Percentiles rank a stretch among this genome's conserved stretches.
Conservation (phyloP, 148 eudicot species). For the Cornus controversa region DNA sequence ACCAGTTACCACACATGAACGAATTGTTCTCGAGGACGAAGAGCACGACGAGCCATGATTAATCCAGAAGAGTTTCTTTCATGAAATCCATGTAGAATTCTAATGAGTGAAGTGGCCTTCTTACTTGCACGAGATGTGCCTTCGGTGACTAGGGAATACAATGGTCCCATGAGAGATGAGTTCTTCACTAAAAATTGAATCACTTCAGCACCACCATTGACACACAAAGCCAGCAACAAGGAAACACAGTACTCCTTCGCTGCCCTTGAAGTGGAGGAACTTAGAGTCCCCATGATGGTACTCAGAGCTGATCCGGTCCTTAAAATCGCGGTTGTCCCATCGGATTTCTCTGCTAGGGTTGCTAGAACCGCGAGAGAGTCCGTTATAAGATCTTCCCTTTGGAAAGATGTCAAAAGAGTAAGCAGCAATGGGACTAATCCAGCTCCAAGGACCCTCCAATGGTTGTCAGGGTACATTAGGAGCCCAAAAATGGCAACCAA, state of each 20-base stretch:
- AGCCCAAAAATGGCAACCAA: constrained; percentile 66
- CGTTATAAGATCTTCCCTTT: constrained; percentile 52
- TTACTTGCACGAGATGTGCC: constrained; percentile 60
- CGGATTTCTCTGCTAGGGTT: constrained; percentile 55
- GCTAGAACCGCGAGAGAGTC: constrained; percentile 69
- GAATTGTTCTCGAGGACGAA: constrained; percentile 49
- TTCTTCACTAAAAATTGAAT: constrained; percentile 70
- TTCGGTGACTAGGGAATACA: constrained; percentile 55
- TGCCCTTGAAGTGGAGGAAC: constrained; percentile 42
- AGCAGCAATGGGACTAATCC: constrained; percentile 57
- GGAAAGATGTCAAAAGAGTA: constrained; percentile 34
- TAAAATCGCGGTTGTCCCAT: constrained; percentile 57
- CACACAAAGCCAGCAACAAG: constrained; percentile 57
- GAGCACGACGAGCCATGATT: constrained; percentile 33
- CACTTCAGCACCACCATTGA: constrained; percentile 62
- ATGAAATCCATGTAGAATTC: constrained; percentile 57
- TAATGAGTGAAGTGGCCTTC: constrained; percentile 67
- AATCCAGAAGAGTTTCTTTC: constrained; percentile 44
- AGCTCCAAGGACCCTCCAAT: constrained; percentile 47
- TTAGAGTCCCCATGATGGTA: constrained; percentile 32
- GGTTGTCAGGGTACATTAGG: constrained; percentile 55
- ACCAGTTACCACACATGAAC: constrained; percentile 55
- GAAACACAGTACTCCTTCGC: constrained; percentile 68
- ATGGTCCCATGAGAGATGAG: constrained; percentile 55
- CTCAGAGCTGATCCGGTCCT: constrained; percentile 38